Percentiles rank a stretch among this genome's conserved stretches.
phyloP scores from a whole-genome alignment of 805 yeast genomes.

The Candida orba region DNA sequence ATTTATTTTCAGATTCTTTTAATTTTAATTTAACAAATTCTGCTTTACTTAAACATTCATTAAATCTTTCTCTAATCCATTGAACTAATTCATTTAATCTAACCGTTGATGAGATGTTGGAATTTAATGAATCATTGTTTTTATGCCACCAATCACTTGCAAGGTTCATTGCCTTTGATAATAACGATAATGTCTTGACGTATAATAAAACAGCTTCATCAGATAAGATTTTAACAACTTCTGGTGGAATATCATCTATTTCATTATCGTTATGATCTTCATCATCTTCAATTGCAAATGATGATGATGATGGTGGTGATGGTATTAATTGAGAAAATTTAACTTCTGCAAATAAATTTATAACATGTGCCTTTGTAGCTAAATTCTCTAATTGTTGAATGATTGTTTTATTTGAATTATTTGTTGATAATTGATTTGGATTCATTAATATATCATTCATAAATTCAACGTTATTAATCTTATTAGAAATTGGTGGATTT shows the following conservation, averaged over 20 bases:
- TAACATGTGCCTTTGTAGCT: slow-evolving; percentile 88
- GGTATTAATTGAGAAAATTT: slow-evolving; percentile 84
- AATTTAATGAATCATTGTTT: slow-evolving; percentile 25
- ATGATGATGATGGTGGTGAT: slow-evolving; percentile 36
- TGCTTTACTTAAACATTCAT: slow-evolving; percentile 84
- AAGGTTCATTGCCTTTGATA: slow-evolving; percentile 78
- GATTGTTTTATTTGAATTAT: slow-evolving; percentile 18
- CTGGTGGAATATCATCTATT: slow-evolving; percentile 41
- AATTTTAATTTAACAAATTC: slow-evolving; percentile 61
- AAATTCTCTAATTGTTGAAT: slow-evolving; percentile 54
- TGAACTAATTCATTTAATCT: slow-evolving; percentile 56
- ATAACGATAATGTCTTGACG: slow-evolving; percentile 72
- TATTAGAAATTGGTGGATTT: slow-evolving; percentile 6
- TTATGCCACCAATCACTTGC: slow-evolving; percentile 89
- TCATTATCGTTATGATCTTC: slow-evolving; percentile 28
- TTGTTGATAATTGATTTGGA: slow-evolving; percentile 7
- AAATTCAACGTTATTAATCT: slow-evolving; percentile 2
- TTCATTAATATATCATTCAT: slow-evolving; percentile 10
- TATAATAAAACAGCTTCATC: slow-evolving; percentile 85
- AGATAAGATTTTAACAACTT: slow-evolving; percentile 49
- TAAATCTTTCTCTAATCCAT: slow-evolving; percentile 85
- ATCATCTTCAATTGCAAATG: slow-evolving; percentile 32
- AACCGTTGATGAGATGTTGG: slow-evolving; percentile 19
- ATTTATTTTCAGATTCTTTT: slow-evolving; percentile 39
- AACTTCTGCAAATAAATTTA: slow-evolving; percentile 82